Base-by-base conservation (phyloP, 176 grass and related monocot species). In the Musa itinerans region DNA sequence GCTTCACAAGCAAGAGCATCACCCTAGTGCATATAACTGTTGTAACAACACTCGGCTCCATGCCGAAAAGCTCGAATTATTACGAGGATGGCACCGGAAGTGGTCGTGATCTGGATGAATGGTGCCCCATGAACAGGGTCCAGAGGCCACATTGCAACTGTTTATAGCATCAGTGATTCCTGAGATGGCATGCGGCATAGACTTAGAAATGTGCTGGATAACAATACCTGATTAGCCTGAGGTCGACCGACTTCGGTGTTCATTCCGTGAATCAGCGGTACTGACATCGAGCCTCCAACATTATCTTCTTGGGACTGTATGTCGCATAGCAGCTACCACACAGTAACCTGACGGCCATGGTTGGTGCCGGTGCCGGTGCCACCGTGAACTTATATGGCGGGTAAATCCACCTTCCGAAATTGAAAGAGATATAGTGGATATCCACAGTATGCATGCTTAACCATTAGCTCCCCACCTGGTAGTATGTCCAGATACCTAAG, bases 21-120 rank as follows among this genome's bases (percentile, higher is more conserved):
- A 78, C 66, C 14, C 80, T 29, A 55, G 73, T 78, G 83, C 74
- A 78, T 11, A 22, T 64, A 77, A 74, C 78, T 86, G 73, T 86
- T 43, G 34, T 86, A 61, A 65, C 65, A 66, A 73, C 22, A 48
- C 48, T n/a, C 54, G 2, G 54, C 54, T 3, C 54, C 12, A 14
- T 2, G 25, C 14, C 63, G n/a, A 73, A 56, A 56, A 21, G 74
- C 79, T 80, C 63, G 12, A 80, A 71, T 58, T 63, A 75, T 65
- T 48, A 74, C n/a, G 26, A 53, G 54, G 54, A 56, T 15, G 54
- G 16, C 12, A 43, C 21, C 13, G 13, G 16, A 34, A 24, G 23
- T 10, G 15, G 54, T 34, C 16, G 24, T 53, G 21, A 49, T 59
- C 14, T 57, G 24, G 73, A 48, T n/a, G 73, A 62, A 62, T 49